Base-by-base conservation (phyloP, 768 basidiomycete genomes). In the Galerina marginata region DNA sequence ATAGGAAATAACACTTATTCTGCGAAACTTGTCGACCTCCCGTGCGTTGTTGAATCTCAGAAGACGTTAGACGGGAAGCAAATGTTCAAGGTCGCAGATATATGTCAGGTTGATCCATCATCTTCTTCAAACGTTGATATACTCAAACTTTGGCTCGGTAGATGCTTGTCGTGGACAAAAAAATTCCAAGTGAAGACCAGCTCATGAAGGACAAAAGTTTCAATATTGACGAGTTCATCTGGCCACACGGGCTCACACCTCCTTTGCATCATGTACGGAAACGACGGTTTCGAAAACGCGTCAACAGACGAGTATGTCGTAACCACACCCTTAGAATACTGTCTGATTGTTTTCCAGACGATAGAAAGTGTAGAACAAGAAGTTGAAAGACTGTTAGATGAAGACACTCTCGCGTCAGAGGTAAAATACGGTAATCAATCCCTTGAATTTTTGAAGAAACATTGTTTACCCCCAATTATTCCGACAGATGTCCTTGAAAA, bases 61-160 rank as follows among this genome's bases (percentile, higher is more conserved):
- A 98, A 98, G 81, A 95, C 96, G 2, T 75, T 96, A 51, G 97
- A 99, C 75, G 92, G 89, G 72, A 95, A 96, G 72, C 95, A 97
- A 70, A 91, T 97, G 87, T 97, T 99, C 82, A 99, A 99, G 75
- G 93, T 96, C 6, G 96, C 95, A 40, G 97, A 99, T 72, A 96
- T 99, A 77, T 96, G 93, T 78, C 96, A 97, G 86, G 94, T 95
- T 67, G 67, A 67, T 63, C 59, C 51, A 38, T 49, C 62, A 57
- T 67, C 42, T 55, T 55, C 20, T 49, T 47, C 50, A 39, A 23
- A 40, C 39, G 48, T 47, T 51, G 36, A 58, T 73, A 60, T 68
- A 42, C 25, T 60, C 26, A 55, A 44, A 62, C 39, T 52, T 15
- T 33, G 43, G 6, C 59, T 48, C 37, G 20, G 44, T 58, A 97